Percentiles rank a stretch among this genome's conserved stretches.
phyloP scores from a whole-genome alignment of 495 filamentous ascomycete genomes.

The Penicillium argentinense region DNA sequence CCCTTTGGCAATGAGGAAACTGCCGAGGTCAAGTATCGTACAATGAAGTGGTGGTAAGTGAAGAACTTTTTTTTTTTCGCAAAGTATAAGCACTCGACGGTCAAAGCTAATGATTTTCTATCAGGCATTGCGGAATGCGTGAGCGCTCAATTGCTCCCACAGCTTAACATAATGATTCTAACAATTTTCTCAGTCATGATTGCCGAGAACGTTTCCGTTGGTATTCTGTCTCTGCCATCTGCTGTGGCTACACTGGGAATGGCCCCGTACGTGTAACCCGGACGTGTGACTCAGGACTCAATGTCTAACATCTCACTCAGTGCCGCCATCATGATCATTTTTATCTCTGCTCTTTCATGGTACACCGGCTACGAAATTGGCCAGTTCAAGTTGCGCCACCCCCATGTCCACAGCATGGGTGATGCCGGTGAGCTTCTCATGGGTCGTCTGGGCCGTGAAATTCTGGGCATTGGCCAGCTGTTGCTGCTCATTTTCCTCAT shows the following conservation, averaged over 20 bases:
- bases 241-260: constrained; percentile 65
- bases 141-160: constrained; percentile 10
- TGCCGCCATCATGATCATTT: constrained; percentile 55
- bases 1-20: constrained; percentile 45
- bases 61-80: background rate
- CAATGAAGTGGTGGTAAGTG: constrained; percentile 47
- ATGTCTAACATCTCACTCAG: constrained; percentile 13
- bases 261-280: constrained; percentile 37
- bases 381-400: constrained; percentile 36
- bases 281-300: background rate
- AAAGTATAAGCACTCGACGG: too few species aligned
- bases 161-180: background rate
- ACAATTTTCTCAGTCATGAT: constrained; percentile 50
- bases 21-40: constrained; percentile 43
- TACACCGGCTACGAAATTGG: constrained; percentile 40
- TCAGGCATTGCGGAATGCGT: constrained; percentile 39
- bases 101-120: too few species aligned
- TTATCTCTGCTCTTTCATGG: constrained; percentile 65
- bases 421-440: constrained; percentile 68
- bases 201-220: constrained; percentile 67
- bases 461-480: constrained; percentile 61
- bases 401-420: constrained; percentile 64
- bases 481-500: constrained; percentile 71
- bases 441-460: constrained; percentile 61
- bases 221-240: constrained; percentile 61